Conservation (phyloP, 495 filamentous ascomycete genomes). For the Xanthoparmelia taractica region DNA sequence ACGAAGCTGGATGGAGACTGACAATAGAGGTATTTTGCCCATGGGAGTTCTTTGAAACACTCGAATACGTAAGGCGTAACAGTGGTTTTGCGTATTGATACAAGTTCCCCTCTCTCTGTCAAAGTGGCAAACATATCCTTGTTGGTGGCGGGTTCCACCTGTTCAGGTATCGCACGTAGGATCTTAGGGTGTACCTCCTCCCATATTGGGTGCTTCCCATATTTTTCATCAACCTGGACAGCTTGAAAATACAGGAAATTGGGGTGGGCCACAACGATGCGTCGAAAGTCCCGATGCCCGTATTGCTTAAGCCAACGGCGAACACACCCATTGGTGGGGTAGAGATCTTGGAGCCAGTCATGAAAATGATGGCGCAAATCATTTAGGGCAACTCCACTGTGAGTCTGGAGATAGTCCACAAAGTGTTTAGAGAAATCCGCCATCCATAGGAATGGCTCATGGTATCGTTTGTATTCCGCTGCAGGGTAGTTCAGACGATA, state of each 20-base stretch:
- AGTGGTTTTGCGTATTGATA: conserved; percentile 39
- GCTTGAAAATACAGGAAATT: conserved; percentile 59
- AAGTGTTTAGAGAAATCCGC: conserved; percentile 60
- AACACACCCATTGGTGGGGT: conserved; percentile 35
- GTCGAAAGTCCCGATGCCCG: conserved; percentile 49
- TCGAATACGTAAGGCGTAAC: conserved; percentile 60
- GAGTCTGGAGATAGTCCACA: conserved; percentile 48
- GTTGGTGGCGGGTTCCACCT: background rate
- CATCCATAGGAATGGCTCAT: conserved; percentile 57
- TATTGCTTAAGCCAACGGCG: conserved; percentile 43
- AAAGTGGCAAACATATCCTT: conserved; percentile 3
- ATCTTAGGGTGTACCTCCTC: conserved; percentile 31
- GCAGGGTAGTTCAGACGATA: conserved; percentile 52
- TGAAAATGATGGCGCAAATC: conserved; percentile 50
- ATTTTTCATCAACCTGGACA: conserved; percentile 22
- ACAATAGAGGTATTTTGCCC: conserved; percentile 40
- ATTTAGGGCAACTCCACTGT: conserved; percentile 35
- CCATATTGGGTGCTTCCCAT: conserved; percentile 40
- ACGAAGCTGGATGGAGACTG: background rate
- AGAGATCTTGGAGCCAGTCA: conserved; percentile 42
- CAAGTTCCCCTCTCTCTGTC: conserved; percentile 13
- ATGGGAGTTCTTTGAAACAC: conserved; percentile 55
- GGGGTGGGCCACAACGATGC: conserved; percentile 45
- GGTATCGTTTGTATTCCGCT: conserved; percentile 49
- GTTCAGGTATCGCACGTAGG: conserved; percentile 21